Percentiles rank a stretch among this genome's conserved stretches.
These are phyloP conservation scores for Fusarium armeniacum DNA, from an alignment of 2,329 filamentous ascomycete species.

Conservation along the genomic window DNA sequence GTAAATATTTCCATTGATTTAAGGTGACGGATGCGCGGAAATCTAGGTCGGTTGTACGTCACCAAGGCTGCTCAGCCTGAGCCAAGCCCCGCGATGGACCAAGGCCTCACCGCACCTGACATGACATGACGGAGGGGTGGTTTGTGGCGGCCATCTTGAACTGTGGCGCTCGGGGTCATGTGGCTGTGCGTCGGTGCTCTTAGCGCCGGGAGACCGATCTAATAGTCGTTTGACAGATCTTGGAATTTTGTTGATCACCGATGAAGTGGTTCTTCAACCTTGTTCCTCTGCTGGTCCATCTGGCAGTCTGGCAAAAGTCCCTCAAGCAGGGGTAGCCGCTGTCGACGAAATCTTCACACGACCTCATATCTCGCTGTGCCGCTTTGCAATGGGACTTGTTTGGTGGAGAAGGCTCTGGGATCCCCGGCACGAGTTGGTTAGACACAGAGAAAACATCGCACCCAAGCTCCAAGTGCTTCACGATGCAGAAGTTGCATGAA, in stretches of 20 bases:
- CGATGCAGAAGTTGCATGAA: conserved; percentile 33
- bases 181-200: conserved; percentile 12
- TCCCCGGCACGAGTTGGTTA: conserved; percentile 4
- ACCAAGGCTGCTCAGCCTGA: conserved; percentile 40
- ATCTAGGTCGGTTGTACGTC: conserved; percentile 37
- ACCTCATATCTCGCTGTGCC: conserved; percentile 37
- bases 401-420: conserved; percentile 34
- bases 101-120: conserved; percentile 30
- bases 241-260: conserved; percentile 8
- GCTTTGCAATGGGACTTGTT: conserved; percentile 25
- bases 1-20: conserved; percentile 6
- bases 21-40: conserved; percentile 24
- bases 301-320: conserved; percentile 38
- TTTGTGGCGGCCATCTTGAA: conserved; percentile 15
- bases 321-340: conserved; percentile 33
- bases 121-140: conserved; percentile 25
- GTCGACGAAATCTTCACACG: conserved; percentile 27
- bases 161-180: conserved; percentile 2
- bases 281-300: background rate
- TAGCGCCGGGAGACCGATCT: conserved; percentile 17
- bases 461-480: conserved; percentile 20
- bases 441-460: conserved; percentile 13
- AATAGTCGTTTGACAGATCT: conserved; percentile 7
- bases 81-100: conserved; percentile 32
- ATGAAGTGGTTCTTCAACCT: conserved; percentile 23